phyloP scores from a whole-genome alignment of 176 grass and related monocot species.

The Hordeum vulgare region MorexV3_pseudomolecules_assembly NC_058523.1:532200867-532201366 shows the following conservation, averaged over 20 bases:
- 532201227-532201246: conserved; percentile 10
- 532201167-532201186: conserved; percentile 82
- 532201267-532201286: neutral
- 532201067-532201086: conserved; percentile 7
- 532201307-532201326: neutral
- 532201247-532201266: neutral
- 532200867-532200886: conserved; percentile 67
- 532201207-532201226: neutral
- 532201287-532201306: neutral
- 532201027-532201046: neutral
- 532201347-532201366: neutral
- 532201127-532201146: conserved; percentile 98
- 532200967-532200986: conserved; percentile 88
- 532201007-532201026: conserved; percentile 5
- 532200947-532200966: conserved; percentile 99
- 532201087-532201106: neutral
- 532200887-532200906: conserved; percentile 97
- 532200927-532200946: conserved; percentile 94
- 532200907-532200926: conserved; percentile 98
- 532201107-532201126: conserved; percentile 89
- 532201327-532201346: neutral
- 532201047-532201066: neutral
- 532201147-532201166: conserved; percentile 95
- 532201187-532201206: conserved; percentile 86
- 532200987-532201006: conserved; percentile 99